phyloP scores from a whole-genome alignment of 1,139 yeast species.

The Zygosaccharomyces pseudobailii region DNA sequence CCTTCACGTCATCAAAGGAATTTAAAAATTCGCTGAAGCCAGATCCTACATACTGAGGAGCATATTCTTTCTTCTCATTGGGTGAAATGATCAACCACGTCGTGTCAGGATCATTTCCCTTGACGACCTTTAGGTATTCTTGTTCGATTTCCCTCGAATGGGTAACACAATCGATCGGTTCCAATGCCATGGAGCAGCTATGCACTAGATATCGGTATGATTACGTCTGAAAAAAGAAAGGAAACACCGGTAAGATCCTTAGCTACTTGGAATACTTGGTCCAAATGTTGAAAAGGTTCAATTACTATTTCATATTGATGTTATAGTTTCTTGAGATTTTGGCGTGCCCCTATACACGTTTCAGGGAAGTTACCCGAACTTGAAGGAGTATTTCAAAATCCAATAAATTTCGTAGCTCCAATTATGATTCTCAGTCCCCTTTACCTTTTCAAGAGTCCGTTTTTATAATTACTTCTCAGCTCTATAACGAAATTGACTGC shows the following conservation, averaged over 20 bases:
- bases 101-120: constrained; percentile 49
- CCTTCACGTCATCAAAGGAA: constrained; percentile 79
- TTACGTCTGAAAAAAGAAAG: neutral
- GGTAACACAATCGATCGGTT: constrained; percentile 39
- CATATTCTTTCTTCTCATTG: constrained; percentile 50
- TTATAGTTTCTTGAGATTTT: neutral
- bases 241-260: neutral
- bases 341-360: neutral
- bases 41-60: constrained; percentile 53
- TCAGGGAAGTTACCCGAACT: neutral
- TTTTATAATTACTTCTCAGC: no score
- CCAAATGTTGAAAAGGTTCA: neutral
- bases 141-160: constrained; percentile 58
- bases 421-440: no score
- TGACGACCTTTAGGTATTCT: constrained; percentile 58
- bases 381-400: neutral
- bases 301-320: no score
- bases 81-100: constrained; percentile 65
- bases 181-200: constrained; percentile 30
- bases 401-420: neutral
- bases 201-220: neutral
- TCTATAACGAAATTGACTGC: no score
- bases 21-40: constrained; percentile 74
- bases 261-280: neutral
- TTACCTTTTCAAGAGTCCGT: no score